Conservation (phyloP, 306 rosid genomes). For the Chamaecrista fasciculata region DNA sequence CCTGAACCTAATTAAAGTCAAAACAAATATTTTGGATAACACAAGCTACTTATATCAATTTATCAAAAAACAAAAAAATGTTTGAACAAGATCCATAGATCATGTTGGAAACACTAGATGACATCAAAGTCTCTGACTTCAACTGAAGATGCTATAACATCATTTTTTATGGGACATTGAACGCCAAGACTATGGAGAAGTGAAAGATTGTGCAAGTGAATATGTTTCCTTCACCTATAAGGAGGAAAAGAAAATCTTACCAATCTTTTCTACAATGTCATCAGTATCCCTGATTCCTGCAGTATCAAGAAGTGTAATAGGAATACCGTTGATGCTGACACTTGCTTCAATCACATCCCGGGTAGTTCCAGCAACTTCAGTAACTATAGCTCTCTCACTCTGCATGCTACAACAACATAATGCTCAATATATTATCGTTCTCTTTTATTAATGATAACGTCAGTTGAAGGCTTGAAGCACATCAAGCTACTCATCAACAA, state of each 20-base stretch:
- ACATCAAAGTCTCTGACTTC: conserved; percentile 14
- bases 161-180: conserved; percentile 8
- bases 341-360: conserved; percentile 94
- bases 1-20: neutral
- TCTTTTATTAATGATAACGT: neutral
- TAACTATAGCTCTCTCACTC: conserved; percentile 99
- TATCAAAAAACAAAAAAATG: neutral
- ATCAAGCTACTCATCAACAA: neutral
- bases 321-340: conserved; percentile 73
- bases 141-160: neutral
- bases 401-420: conserved; percentile 73
- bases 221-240: neutral
- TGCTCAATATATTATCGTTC: conserved; percentile 46
- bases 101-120: neutral
- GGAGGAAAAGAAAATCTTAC: conserved; percentile 42
- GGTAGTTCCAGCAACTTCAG: conserved; percentile 97
- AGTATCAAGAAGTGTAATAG: conserved; percentile 94
- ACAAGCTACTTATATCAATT: neutral
- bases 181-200: neutral
- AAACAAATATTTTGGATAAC: neutral
- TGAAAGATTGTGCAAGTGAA: conserved; percentile 2
- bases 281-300: conserved; percentile 96
- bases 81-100: conserved; percentile 8
- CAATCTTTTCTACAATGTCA: conserved; percentile 93
- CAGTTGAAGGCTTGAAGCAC: neutral